Evolutionary conservation across 768 basidiomycete species (phyloP).

Genomic region (Holtermanniella nyarrowii): DNA sequence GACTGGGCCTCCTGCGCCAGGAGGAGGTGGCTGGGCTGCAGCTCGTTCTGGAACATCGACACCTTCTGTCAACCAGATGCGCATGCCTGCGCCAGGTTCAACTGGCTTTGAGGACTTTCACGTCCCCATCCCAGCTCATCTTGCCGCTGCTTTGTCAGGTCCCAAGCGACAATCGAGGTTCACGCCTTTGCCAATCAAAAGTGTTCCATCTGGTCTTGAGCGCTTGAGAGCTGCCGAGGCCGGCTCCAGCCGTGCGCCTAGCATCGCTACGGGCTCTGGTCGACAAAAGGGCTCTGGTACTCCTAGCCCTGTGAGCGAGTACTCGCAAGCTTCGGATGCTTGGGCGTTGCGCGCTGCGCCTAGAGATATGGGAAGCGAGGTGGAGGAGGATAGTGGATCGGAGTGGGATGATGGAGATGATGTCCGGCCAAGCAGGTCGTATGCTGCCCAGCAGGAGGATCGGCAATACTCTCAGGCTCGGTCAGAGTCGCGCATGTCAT

Average conservation of each 20-base stretch:
- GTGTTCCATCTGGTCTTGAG: conserved; percentile 21
- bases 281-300: background rate
- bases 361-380: conserved; percentile 9
- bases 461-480: background rate
- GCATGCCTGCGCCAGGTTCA: conserved; percentile 18
- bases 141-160: background rate
- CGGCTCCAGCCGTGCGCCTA: background rate
- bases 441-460: background rate
- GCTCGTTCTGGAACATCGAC: conserved; percentile 13
- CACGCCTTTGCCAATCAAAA: conserved; percentile 24
- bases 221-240: background rate
- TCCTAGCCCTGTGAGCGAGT: conserved; percentile 10
- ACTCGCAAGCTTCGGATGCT: conserved; percentile 20
- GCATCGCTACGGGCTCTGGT: too few species aligned
- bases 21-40: conserved; percentile 35
- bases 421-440: conserved; percentile 1
- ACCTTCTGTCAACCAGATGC: conserved; percentile 18
- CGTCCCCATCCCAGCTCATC: conserved; percentile 7
- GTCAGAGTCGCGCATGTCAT: background rate
- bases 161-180: conserved; percentile 18
- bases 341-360: background rate
- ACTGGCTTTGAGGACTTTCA: conserved; percentile 30
- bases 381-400: conserved; percentile 11
- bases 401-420: conserved; percentile 3
- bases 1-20: conserved; percentile 1